A percentile compares a stretch with the other conserved stretches of the same genome.
Evolutionary conservation across 495 filamentous ascomycete genomes (phyloP).

Genomic region (Cudoniella acicularis): DNA sequence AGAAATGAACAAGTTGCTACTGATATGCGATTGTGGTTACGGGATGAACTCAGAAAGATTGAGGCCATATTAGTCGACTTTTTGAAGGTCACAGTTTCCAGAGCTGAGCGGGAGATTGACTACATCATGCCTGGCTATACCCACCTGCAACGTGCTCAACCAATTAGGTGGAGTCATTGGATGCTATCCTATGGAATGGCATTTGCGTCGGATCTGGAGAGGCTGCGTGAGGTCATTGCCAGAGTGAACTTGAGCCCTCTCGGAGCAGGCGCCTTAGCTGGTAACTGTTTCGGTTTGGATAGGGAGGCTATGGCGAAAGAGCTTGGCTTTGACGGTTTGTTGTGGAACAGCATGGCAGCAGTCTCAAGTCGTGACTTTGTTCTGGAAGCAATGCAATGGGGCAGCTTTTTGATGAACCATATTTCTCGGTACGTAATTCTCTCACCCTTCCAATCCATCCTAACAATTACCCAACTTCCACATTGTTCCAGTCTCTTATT

Average conservation of each 20-base stretch:
- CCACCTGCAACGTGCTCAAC: constrained; percentile 88
- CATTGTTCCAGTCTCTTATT: no score
- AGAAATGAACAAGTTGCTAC: constrained; percentile 93
- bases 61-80: constrained; percentile 66
- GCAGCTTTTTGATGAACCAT: constrained; percentile 77
- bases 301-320: constrained; percentile 85
- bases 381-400: constrained; percentile 90
- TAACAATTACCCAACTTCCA: no score
- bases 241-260: constrained; percentile 79
- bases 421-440: constrained; percentile 59
- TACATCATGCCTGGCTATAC: constrained; percentile 72
- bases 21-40: constrained; percentile 90
- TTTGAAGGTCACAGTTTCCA: constrained; percentile 63
- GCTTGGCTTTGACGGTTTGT: constrained; percentile 77
- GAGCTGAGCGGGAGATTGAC: constrained; percentile 73
- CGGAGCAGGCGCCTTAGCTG: constrained; percentile 84
- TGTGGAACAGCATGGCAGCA: constrained; percentile 83
- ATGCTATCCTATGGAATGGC: constrained; percentile 74
- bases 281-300: constrained; percentile 87
- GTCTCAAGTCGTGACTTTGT: constrained; percentile 85
- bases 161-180: constrained; percentile 87
- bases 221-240: constrained; percentile 69
- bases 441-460: no score
- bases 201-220: constrained; percentile 75
- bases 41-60: constrained; percentile 70